Evolutionary conservation across 2,329 filamentous ascomycete genomes (phyloP).

Genomic region (Chrysosporium keratinophilum): DNA sequence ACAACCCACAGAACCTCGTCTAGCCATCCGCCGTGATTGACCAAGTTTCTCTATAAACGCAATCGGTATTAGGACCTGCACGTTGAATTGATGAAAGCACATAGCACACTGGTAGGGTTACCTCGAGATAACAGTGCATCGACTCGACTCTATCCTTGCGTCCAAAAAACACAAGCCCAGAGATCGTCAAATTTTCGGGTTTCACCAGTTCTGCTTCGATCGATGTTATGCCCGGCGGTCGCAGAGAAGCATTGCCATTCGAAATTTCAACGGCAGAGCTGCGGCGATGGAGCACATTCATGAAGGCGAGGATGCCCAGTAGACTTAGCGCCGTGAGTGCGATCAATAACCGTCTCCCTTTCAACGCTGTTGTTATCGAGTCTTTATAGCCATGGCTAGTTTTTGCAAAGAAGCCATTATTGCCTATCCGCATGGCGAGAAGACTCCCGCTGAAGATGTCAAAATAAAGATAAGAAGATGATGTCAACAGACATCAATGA

Average conservation of each 20-base stretch:
- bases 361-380: background rate
- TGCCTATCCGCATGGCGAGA: background rate
- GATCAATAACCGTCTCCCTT: background rate
- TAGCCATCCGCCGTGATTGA: slow-evolving; percentile 8
- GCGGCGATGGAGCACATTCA: slow-evolving; percentile 1
- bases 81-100: background rate
- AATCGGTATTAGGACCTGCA: background rate
- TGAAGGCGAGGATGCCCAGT: slow-evolving; percentile 6
- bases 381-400: background rate
- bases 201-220: slow-evolving; percentile 3
- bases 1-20: slow-evolving; percentile 4
- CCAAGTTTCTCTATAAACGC: background rate
- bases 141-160: slow-evolving; percentile 38
- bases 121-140: slow-evolving; percentile 40
- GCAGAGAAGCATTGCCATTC: background rate
- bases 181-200: slow-evolving; percentile 21
- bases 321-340: background rate
- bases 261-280: background rate
- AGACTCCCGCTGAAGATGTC: background rate
- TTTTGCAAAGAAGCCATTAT: background rate
- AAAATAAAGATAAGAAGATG: background rate
- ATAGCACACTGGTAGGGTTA: slow-evolving; percentile 12
- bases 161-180: slow-evolving; percentile 41
- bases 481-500: background rate
- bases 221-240: background rate